Evolutionary conservation across 2,329 filamentous ascomycete genomes (phyloP).

Genomic region (Calonectria hawksworthii): DNA sequence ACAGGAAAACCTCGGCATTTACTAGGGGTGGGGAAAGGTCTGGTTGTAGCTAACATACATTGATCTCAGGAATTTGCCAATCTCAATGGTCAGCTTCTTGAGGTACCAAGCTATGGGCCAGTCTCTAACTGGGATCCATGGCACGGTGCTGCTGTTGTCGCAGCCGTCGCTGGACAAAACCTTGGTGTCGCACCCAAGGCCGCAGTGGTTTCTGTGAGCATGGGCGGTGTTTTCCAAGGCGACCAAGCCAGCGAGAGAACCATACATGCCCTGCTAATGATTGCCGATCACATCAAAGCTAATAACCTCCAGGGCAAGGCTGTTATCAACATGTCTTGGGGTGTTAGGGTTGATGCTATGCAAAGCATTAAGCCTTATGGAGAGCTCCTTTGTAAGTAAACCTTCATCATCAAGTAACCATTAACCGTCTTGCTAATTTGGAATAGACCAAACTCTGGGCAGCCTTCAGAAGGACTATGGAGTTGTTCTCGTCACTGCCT

Average conservation of each 20-base stretch:
- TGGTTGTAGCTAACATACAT: neutral
- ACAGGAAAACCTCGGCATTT: too few relatives aligned
- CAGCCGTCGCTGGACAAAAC: neutral
- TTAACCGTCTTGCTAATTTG: neutral
- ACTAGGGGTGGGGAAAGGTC: neutral
- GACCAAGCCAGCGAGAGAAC: neutral
- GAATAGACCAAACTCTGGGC: neutral
- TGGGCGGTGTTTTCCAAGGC: conserved; percentile 1
- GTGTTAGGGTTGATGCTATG: neutral
- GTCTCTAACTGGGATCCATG: conserved; percentile 1
- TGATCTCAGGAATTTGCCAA: neutral
- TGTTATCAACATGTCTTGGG: conserved; percentile 19
- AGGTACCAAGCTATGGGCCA: neutral
- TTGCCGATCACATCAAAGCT: conserved; percentile 5
- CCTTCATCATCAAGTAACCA: too few relatives aligned
- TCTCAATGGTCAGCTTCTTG: neutral
- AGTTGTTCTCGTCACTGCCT: neutral
- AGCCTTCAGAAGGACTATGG: neutral
- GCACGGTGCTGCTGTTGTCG: neutral
- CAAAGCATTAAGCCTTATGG: neutral
- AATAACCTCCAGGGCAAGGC: neutral
- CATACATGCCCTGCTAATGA: conserved; percentile 1
- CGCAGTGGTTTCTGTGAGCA: neutral
- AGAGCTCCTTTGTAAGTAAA: conserved; percentile 4
- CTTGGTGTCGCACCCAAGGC: neutral